Base-by-base conservation (phyloP, 805 yeast species). In the Brettanomyces custersianus region DNA sequence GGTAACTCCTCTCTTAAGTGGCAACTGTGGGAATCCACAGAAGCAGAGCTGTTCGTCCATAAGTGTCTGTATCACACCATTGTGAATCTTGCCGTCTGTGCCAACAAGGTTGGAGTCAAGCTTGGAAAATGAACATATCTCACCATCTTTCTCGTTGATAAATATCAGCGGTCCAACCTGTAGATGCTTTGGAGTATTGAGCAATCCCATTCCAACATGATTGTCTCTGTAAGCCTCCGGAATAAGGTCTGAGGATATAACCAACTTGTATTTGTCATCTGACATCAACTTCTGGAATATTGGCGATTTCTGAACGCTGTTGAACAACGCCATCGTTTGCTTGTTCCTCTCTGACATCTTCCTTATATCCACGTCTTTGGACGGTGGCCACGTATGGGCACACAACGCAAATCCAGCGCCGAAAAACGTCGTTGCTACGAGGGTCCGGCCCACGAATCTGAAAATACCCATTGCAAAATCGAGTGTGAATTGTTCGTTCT, bases 1-100 rank as follows among this genome's bases (percentile, higher is more conserved):
- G 0, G 98, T 90, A 18, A 92, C 95, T 11, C 97, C 98, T 34
- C 80, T 67, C 38, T 76, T 71, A 39, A 77, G 74, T 1, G 97
- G 97, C 10, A 90, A 63, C 20, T 70, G 61, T 3, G 85, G 76
- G 53, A 87, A 90, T 12, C 96, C 97, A 49, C 94, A 82, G 30
- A 76, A 67, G 49, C 95, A 85, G 20, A 90, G 60, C 0, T 81
- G 80, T 53, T 88, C 96, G 57, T 90, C 97, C 36, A 90, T 42
- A 11, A 90, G 55, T 2, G 94, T 77, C 2, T 94, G 70, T 4
- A 84, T 58, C 3, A 88, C 66, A 3, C 96, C 96, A 47, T 82
- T 80, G 52, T 86, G 95, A 15, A 90, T 72, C 35, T 75, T 74
- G 1, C 84, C 84, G 33, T 78, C 81, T 33, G 71, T 73, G 34